Percentiles rank a stretch among this genome's conserved stretches.
Conservation (phyloP, 2,329 filamentous ascomycete species). For the Geoglossum cookeanum region DNA sequence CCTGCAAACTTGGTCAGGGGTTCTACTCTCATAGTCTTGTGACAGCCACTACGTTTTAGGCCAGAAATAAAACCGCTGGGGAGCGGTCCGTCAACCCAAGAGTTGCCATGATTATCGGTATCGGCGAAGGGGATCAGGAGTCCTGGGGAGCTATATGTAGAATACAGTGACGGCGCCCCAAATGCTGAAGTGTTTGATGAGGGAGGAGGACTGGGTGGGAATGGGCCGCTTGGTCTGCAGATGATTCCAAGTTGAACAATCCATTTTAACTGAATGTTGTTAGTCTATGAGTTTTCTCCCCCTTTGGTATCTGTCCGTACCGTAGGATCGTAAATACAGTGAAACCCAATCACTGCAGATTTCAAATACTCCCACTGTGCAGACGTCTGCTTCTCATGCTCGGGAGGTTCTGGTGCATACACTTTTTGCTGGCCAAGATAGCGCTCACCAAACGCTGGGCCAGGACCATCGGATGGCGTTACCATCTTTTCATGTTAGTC, state of each 20-base stretch:
- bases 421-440: constrained; percentile 12
- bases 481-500: constrained; percentile 8
- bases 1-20: constrained; percentile 6
- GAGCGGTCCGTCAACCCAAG: constrained; percentile 3
- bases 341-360: constrained; percentile 10
- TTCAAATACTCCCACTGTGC: constrained; percentile 1
- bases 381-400: not conserved
- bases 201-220: not conserved
- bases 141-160: not conserved
- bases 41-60: constrained; percentile 1
- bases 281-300: not conserved
- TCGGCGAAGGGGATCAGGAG: not conserved
- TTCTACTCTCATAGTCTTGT: constrained; percentile 6
- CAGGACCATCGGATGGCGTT: constrained; percentile 6
- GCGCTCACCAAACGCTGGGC: constrained; percentile 10
- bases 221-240: not conserved
- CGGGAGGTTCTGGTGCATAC: constrained; percentile 5
- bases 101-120: not conserved
- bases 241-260: constrained; percentile 12
- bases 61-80: not conserved
- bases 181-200: not conserved
- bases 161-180: not conserved
- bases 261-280: constrained; percentile 6
- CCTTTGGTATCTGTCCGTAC: constrained; percentile 5
- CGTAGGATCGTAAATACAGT: constrained; percentile 12